phyloP scores from a whole-genome alignment of 257 asterid species.

The Eucommia ulmoides region DNA sequence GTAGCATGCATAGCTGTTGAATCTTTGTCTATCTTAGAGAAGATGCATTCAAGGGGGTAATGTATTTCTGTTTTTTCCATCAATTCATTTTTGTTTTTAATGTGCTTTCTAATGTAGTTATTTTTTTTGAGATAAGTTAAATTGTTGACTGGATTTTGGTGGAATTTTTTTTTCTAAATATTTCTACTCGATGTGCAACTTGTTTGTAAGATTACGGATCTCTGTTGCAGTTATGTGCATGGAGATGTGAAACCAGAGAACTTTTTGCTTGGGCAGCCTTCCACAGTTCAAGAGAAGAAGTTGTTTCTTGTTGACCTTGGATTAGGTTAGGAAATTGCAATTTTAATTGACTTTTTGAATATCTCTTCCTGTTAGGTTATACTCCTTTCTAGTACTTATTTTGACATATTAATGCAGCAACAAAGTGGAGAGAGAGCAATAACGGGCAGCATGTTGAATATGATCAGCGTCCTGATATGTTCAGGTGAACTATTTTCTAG shows the following conservation, averaged over 20 bases:
- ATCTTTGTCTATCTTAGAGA: constrained; percentile 33
- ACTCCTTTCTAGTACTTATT: neutral
- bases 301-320: constrained; percentile 45
- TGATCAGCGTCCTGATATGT: constrained; percentile 40
- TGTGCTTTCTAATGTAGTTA: neutral
- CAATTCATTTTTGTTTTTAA: neutral
- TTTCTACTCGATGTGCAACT: neutral
- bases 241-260: constrained; percentile 48
- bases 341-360: neutral
- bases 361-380: neutral
- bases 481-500: constrained; percentile 23
- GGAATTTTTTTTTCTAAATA: neutral
- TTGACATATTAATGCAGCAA: constrained; percentile 17
- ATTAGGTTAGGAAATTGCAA: constrained; percentile 29
- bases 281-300: constrained; percentile 36
- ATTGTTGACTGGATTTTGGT: neutral
- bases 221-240: constrained; percentile 25
- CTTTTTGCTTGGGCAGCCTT: constrained; percentile 35
- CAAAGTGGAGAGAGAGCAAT: constrained; percentile 32
- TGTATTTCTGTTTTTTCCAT: constrained; percentile 1
- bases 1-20: constrained; percentile 40
- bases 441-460: constrained; percentile 30
- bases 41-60: constrained; percentile 36
- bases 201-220: constrained; percentile 5
- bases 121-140: neutral